Conservation (phyloP, 1,139 yeast species). For the Hanseniaspora uvarum region DNA sequence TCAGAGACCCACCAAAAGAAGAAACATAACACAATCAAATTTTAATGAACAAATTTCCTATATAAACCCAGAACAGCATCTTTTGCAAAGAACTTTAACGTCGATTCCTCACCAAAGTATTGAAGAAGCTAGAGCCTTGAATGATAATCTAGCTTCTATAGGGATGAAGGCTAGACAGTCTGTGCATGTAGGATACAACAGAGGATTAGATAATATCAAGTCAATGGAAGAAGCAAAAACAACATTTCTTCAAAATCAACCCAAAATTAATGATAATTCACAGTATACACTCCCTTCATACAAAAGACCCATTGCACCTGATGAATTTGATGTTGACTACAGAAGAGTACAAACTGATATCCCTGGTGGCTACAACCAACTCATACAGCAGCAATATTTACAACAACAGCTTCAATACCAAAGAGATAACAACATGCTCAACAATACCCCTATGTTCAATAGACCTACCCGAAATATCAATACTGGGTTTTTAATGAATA, state of each 20-base stretch:
- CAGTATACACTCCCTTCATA: constrained; percentile 15
- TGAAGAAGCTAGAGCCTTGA: constrained; percentile 23
- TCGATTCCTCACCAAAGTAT: not conserved
- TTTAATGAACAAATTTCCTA: not conserved
- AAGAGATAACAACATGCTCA: constrained; percentile 1
- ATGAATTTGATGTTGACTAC: constrained; percentile 10
- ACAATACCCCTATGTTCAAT: not conserved
- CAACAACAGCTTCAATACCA: constrained; percentile 14
- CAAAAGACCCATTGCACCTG: constrained; percentile 11
- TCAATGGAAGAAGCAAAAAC: not conserved
- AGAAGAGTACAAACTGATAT: constrained; percentile 17
- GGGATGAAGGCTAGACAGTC: constrained; percentile 68
- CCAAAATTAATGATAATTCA: constrained; percentile 6
- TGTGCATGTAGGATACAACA: constrained; percentile 50
- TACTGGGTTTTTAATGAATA: constrained; percentile 5
- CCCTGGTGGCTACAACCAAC: constrained; percentile 16
- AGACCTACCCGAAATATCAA: constrained; percentile 15
- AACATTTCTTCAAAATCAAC: not conserved
- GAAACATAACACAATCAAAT: not conserved
- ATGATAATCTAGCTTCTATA: constrained; percentile 39
- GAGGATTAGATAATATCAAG: constrained; percentile 20
- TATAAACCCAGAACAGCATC: constrained; percentile 9
- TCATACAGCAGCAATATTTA: constrained; percentile 9
- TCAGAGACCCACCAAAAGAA: constrained; percentile 7
- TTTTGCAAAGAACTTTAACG: constrained; percentile 10